These are phyloP conservation scores for Inonotus hispidus DNA, from an alignment of 1,284 basidiomycete genomes.

Conservation along the genomic window DNA sequence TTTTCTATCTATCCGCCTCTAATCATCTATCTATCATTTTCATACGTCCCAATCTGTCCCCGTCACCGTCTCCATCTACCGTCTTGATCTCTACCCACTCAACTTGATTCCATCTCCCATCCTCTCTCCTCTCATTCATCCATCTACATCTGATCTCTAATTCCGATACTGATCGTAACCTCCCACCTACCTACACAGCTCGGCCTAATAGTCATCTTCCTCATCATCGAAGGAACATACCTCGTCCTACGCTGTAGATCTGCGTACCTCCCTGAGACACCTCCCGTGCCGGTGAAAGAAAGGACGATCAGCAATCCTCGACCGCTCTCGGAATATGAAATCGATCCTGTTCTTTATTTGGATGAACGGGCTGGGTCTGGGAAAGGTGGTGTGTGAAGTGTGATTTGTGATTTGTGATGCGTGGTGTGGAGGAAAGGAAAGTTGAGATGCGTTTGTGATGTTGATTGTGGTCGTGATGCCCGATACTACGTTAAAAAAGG, in stretches of 20 bases:
- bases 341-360: background rate
- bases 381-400: background rate
- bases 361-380: no score
- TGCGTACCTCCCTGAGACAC: background rate
- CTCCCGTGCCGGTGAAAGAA: background rate
- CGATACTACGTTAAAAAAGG: no score
- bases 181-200: background rate
- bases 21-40: no score
- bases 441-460: no score
- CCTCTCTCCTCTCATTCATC: background rate
- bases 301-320: slow-evolving; percentile 1
- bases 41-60: background rate
- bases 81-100: background rate
- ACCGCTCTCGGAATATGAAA: background rate
- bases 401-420: no score
- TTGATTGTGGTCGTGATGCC: no score
- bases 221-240: slow-evolving; percentile 13
- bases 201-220: slow-evolving; percentile 11
- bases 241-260: slow-evolving; percentile 7
- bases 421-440: background rate
- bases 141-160: background rate
- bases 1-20: no score
- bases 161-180: background rate
- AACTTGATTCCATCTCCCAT: background rate
- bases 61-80: background rate